phyloP scores from a whole-genome alignment of 768 basidiomycete species.

The Saitozyma sp. region DNA sequence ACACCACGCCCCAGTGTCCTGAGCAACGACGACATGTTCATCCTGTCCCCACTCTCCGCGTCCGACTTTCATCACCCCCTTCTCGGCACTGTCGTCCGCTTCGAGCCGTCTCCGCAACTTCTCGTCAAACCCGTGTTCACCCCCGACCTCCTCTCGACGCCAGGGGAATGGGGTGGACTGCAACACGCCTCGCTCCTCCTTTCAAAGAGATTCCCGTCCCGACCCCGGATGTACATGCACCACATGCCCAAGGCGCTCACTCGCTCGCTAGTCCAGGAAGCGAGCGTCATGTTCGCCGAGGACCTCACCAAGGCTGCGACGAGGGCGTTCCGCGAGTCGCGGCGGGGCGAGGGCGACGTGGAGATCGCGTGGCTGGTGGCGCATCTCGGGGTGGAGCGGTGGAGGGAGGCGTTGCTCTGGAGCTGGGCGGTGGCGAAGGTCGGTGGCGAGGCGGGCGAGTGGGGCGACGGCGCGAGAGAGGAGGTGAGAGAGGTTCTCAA shows the following conservation, averaged over 20 bases:
- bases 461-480: constrained; percentile 27
- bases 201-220: constrained; percentile 36
- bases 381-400: constrained; percentile 45
- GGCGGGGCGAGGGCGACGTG: constrained; percentile 36
- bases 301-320: constrained; percentile 37
- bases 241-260: constrained; percentile 46
- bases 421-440: constrained; percentile 43
- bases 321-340: constrained; percentile 39
- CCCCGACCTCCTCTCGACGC: constrained; percentile 20
- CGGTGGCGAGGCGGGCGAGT: constrained; percentile 31
- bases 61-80: constrained; percentile 48
- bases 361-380: constrained; percentile 44
- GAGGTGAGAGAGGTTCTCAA: constrained; percentile 29
- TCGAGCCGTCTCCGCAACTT: constrained; percentile 27
- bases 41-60: constrained; percentile 25
- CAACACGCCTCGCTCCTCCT: constrained; percentile 43
- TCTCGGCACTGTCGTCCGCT: constrained; percentile 39
- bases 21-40: constrained; percentile 51
- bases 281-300: constrained; percentile 37
- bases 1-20: constrained; percentile 21
- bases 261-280: constrained; percentile 34
- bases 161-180: constrained; percentile 50
- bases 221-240: constrained; percentile 37
- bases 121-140: constrained; percentile 28
- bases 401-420: constrained; percentile 51